phyloP scores from a whole-genome alignment of 2,329 filamentous ascomycete species.

The Raffaelea albimanens region DNA sequence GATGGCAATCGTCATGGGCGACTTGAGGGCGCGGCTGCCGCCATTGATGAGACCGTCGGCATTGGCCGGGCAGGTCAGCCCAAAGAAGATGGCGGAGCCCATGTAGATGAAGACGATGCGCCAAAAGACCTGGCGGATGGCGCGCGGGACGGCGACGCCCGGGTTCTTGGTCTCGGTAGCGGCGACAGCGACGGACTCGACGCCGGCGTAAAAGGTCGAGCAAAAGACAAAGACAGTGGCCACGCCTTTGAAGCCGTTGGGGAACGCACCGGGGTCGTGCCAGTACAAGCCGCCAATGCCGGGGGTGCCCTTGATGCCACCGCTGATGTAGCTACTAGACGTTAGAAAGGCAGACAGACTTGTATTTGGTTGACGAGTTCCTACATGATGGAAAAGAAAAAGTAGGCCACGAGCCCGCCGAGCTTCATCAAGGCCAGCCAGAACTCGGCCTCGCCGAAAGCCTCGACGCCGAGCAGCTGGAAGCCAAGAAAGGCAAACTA shows the following conservation, averaged over 20 bases:
- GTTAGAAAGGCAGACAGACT: slow-evolving; percentile 54
- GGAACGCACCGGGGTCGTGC: slow-evolving; percentile 61
- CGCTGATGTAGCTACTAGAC: slow-evolving; percentile 50
- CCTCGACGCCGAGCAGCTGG: slow-evolving; percentile 62
- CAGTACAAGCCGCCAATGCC: slow-evolving; percentile 63
- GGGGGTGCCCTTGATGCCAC: slow-evolving; percentile 53
- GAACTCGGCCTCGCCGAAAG: slow-evolving; percentile 72
- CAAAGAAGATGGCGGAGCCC: slow-evolving; percentile 65
- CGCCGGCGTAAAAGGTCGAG: slow-evolving; percentile 62
- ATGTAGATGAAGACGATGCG: slow-evolving; percentile 56
- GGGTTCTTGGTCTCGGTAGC: slow-evolving; percentile 53
- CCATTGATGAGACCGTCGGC: slow-evolving; percentile 53
- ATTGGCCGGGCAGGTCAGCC: slow-evolving; percentile 63
- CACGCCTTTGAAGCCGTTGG: slow-evolving; percentile 56
- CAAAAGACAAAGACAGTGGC: slow-evolving; percentile 60
- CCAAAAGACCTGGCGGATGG: slow-evolving; percentile 52
- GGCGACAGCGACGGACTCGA: slow-evolving; percentile 53
- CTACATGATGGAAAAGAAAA: slow-evolving; percentile 60
- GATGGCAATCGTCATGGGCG: slow-evolving; percentile 65
- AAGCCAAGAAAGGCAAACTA: slow-evolving; percentile 52
- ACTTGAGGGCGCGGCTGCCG: slow-evolving; percentile 54
- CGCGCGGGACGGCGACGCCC: slow-evolving; percentile 42
- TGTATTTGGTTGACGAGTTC: too few species aligned
- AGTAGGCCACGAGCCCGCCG: slow-evolving; percentile 58
- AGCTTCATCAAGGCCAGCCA: slow-evolving; percentile 70